phyloP scores from a whole-genome alignment of 1,284 basidiomycete species.

The Gymnopus androsaceus region DNA sequence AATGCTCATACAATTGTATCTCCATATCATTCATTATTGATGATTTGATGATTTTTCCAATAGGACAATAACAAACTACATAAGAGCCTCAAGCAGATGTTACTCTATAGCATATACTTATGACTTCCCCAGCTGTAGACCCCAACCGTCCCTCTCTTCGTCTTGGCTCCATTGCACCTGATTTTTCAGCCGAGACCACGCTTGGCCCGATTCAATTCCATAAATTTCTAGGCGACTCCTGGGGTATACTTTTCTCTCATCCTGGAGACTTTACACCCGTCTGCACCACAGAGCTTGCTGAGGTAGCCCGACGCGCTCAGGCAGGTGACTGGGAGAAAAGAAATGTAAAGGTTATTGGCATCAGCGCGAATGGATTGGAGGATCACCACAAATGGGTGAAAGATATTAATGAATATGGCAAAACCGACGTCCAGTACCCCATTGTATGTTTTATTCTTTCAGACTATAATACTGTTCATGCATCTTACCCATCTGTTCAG shows the following conservation, averaged over 20 bases:
- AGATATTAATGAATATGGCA: constrained; percentile 86
- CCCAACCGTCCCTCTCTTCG: constrained; percentile 14
- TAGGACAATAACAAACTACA: no score
- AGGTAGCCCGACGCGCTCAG: constrained; percentile 83
- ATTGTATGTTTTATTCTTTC: constrained; percentile 62
- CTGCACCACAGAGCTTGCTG: constrained; percentile 88
- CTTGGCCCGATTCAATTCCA: constrained; percentile 70
- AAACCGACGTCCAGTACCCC: constrained; percentile 85
- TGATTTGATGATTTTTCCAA: no score
- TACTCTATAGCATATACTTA: no score
- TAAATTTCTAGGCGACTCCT: constrained; percentile 72
- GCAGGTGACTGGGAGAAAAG: constrained; percentile 77
- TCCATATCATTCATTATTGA: no score
- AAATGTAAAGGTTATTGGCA: constrained; percentile 91
- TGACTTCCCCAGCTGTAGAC: constrained; percentile 4
- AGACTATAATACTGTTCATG: neutral
- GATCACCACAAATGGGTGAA: constrained; percentile 90
- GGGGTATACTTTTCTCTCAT: constrained; percentile 92
- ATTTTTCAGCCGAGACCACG: constrained; percentile 73
- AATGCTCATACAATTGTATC: no score
- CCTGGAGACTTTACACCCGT: constrained; percentile 81
- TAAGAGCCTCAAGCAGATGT: no score
- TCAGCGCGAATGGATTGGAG: constrained; percentile 89
- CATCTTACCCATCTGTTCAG: constrained; percentile 36
- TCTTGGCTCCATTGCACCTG: constrained; percentile 47